Conservation (phyloP, 495 filamentous ascomycete species). For the Aspergillus indologenus region DNA sequence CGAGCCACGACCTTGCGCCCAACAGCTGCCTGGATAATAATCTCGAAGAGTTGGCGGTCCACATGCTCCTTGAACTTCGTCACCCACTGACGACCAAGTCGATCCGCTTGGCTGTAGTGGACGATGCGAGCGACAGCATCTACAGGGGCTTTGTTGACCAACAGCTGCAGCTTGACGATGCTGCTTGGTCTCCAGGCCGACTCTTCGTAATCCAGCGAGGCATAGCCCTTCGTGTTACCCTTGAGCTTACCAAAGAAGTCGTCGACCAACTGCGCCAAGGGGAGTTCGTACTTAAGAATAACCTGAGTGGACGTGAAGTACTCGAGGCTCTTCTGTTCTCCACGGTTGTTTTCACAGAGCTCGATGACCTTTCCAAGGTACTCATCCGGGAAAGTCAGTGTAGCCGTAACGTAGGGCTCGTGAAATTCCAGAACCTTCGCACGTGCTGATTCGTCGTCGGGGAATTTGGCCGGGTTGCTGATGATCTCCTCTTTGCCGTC, state of each 20-base stretch:
- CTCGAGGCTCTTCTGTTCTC: constrained; percentile 76
- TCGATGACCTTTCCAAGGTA: constrained; percentile 93
- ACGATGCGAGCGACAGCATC: constrained; percentile 92
- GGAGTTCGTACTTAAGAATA: constrained; percentile 89
- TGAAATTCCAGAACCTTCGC: constrained; percentile 61
- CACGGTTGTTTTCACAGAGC: constrained; percentile 86
- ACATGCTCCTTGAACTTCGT: constrained; percentile 97
- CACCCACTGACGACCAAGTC: constrained; percentile 82
- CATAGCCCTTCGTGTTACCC: constrained; percentile 77
- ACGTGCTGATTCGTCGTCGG: constrained; percentile 63
- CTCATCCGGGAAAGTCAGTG: constrained; percentile 89
- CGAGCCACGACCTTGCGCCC: constrained; percentile 82
- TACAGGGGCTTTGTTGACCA: constrained; percentile 90
- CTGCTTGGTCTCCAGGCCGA: constrained; percentile 77
- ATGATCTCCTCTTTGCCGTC: constrained; percentile 72
- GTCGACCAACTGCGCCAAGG: constrained; percentile 83
- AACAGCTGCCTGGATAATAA: constrained; percentile 88
- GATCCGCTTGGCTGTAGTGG: constrained; percentile 71
- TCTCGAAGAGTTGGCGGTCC: constrained; percentile 91
- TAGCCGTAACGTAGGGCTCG: constrained; percentile 83
- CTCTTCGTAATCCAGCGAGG: constrained; percentile 92
- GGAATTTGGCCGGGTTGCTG: constrained; percentile 82
- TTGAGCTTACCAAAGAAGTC: constrained; percentile 98
- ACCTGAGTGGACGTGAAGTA: constrained; percentile 96
- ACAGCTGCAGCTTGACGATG: constrained; percentile 84